Percentiles rank a stretch among this genome's conserved stretches.
These are phyloP conservation scores for Solanum okadae DNA, from an alignment of 257 asterid genomes.

Conservation along the genomic window DNA sequence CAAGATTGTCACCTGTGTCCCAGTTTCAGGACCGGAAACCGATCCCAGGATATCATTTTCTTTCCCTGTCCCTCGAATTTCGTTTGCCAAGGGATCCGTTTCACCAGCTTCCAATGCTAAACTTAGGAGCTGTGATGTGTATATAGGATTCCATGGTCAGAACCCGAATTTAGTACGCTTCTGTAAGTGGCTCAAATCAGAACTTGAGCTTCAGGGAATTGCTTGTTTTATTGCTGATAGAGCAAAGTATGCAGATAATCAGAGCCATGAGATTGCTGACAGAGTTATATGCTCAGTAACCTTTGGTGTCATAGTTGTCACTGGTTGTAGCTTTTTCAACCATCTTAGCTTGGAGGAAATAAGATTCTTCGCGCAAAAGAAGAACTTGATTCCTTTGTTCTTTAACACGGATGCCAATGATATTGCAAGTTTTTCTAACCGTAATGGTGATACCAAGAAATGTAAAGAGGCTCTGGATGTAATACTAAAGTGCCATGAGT, in stretches of 20 bases:
- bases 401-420: constrained; percentile 52
- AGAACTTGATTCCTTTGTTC: constrained; percentile 72
- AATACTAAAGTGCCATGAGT: constrained; percentile 48
- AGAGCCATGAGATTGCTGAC: constrained; percentile 88
- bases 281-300: constrained; percentile 75
- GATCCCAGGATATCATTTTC: constrained; percentile 76
- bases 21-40: constrained; percentile 30
- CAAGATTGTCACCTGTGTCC: constrained; percentile 55
- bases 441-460: constrained; percentile 45
- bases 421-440: constrained; percentile 20
- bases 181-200: constrained; percentile 89
- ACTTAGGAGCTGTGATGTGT: constrained; percentile 82
- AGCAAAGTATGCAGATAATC: constrained; percentile 60
- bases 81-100: constrained; percentile 61
- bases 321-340: constrained; percentile 39
- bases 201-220: constrained; percentile 85
- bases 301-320: constrained; percentile 59
- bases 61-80: constrained; percentile 69
- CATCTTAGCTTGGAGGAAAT: constrained; percentile 66
- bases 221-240: constrained; percentile 84
- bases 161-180: constrained; percentile 55
- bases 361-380: constrained; percentile 75
- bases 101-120: constrained; percentile 68
- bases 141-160: constrained; percentile 68
- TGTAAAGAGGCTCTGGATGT: constrained; percentile 62